phyloP scores from a whole-genome alignment of 2,329 filamentous ascomycete genomes.

The Diaporthe aspalathi region DNA sequence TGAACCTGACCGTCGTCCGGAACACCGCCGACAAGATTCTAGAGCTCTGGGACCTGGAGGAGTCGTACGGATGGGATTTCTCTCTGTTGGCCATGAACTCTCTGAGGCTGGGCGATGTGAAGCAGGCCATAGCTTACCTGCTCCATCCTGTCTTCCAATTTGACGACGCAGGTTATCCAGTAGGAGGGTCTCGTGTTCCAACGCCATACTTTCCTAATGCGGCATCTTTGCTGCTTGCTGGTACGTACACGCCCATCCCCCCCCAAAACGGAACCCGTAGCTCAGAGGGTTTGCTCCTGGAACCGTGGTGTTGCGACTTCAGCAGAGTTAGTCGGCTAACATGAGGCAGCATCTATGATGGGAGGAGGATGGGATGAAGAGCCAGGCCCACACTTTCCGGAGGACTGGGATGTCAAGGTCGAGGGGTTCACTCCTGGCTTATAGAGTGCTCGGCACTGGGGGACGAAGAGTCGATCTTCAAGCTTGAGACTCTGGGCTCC shows the following conservation, averaged over 20 bases:
- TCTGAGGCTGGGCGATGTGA: slow-evolving; percentile 53
- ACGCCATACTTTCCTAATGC: slow-evolving; percentile 69
- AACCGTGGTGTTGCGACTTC: no score
- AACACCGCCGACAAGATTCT: slow-evolving; percentile 54
- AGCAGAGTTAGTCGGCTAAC: not conserved
- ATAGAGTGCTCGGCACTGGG: slow-evolving; percentile 39
- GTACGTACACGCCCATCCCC: slow-evolving; percentile 49
- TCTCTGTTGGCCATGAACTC: slow-evolving; percentile 59
- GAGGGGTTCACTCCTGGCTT: slow-evolving; percentile 59
- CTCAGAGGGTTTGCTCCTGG: not conserved
- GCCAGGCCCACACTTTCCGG: slow-evolving; percentile 59
- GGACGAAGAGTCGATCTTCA: not conserved
- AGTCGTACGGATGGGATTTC: slow-evolving; percentile 59
- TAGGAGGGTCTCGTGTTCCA: slow-evolving; percentile 63
- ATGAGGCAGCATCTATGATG: slow-evolving; percentile 56
- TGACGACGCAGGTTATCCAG: slow-evolving; percentile 67
- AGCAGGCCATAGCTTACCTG: slow-evolving; percentile 55
- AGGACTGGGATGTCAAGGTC: slow-evolving; percentile 58
- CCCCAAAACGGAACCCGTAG: no score
- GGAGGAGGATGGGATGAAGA: slow-evolving; percentile 66
- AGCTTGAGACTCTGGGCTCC: not conserved
- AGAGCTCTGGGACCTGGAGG: slow-evolving; percentile 52
- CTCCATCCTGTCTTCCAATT: slow-evolving; percentile 64
- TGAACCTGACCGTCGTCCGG: slow-evolving; percentile 50
- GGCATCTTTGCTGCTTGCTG: slow-evolving; percentile 60